Conservation (phyloP, 2,329 filamentous ascomycete species). For the Stachybotrys elegans region DNA sequence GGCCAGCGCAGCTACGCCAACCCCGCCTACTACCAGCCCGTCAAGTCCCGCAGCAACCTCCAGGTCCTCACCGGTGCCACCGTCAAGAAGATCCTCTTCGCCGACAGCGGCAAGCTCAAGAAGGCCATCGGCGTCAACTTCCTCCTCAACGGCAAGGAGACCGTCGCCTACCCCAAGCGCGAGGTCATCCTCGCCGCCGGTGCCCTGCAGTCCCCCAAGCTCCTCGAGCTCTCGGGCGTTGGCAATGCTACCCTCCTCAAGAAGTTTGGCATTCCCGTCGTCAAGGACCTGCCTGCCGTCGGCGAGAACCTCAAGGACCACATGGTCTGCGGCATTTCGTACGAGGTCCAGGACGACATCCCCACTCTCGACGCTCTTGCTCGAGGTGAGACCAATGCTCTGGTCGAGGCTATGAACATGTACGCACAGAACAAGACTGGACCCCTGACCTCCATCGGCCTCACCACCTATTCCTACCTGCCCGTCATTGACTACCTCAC, state of each 20-base stretch:
- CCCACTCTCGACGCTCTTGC: not conserved
- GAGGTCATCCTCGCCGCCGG: not conserved
- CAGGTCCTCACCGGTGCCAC: not conserved
- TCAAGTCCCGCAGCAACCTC: not conserved
- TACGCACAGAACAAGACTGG: not conserved
- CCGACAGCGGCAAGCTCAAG: not conserved
- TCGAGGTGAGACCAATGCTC: not conserved
- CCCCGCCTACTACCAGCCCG: not conserved
- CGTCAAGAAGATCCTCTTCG: not conserved
- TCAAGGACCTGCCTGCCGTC: not conserved
- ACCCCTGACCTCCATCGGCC: not conserved
- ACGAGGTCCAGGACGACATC: not conserved
- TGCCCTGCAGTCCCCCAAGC: not conserved
- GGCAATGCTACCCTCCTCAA: not conserved
- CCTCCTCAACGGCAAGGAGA: not conserved
- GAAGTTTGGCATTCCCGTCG: not conserved
- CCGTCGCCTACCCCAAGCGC: not conserved
- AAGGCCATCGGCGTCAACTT: not conserved
- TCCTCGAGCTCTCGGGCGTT: not conserved
- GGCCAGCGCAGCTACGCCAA: not conserved
- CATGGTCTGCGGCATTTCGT: not conserved
- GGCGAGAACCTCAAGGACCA: constrained; percentile 1
- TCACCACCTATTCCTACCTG: not conserved
- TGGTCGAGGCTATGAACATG: not conserved
- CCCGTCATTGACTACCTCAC: not conserved